Evolutionary conservation across 305 asterid species (phyloP).

Genomic region (Salvia sclarea): DNA sequence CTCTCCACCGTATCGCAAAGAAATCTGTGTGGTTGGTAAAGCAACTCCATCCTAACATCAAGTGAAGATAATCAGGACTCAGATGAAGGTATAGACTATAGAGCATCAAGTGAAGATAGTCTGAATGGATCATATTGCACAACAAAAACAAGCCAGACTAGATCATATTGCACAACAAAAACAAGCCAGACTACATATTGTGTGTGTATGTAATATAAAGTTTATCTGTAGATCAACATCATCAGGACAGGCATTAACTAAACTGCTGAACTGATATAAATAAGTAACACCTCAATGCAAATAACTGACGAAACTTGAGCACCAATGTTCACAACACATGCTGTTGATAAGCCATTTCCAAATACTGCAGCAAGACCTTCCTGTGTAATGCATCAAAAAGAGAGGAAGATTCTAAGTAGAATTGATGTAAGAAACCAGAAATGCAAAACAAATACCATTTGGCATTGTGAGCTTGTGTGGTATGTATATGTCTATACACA

Average conservation of each 20-base stretch:
- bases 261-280: constrained; percentile 23
- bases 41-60: constrained; percentile 89
- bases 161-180: no score
- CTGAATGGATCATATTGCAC: no score
- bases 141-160: no score
- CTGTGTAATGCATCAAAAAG: constrained; percentile 39
- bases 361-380: constrained; percentile 98
- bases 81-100: constrained; percentile 24
- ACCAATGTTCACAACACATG: constrained; percentile 90
- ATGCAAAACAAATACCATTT: constrained; percentile 2
- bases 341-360: constrained; percentile 94
- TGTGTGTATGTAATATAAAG: neutral
- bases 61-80: constrained; percentile 32
- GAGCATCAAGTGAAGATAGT: neutral
- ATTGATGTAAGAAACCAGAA: constrained; percentile 15
- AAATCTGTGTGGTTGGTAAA: constrained; percentile 73
- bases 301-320: constrained; percentile 94
- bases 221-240: constrained; percentile 21
- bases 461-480: neutral
- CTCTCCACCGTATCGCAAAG: constrained; percentile 96
- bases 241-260: neutral
- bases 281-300: constrained; percentile 78
- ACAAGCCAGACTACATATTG: neutral
- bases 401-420: neutral
- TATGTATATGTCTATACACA: constrained; percentile 11